Percentiles rank a stretch among this genome's conserved stretches.
These are phyloP conservation scores for Magnaporthiopsis poae DNA, from an alignment of 2,329 filamentous ascomycete species.

Conservation along the genomic window DNA sequence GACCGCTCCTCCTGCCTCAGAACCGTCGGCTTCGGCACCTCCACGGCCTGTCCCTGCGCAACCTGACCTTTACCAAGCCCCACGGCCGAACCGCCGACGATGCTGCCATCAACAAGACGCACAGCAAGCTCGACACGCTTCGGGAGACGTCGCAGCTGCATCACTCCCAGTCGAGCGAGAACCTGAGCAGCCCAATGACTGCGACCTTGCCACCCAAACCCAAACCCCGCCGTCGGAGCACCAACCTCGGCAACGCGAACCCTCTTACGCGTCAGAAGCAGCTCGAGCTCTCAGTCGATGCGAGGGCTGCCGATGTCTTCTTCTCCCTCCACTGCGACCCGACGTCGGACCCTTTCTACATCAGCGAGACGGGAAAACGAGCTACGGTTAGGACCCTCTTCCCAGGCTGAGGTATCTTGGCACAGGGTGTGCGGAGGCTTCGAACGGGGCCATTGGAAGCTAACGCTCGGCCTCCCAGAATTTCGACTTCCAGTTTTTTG, in stretches of 20 bases:
- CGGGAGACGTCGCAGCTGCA: slow-evolving; percentile 40
- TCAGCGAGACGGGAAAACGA: slow-evolving; percentile 70
- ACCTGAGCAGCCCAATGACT: slow-evolving; percentile 21
- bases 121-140: slow-evolving; percentile 52
- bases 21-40: slow-evolving; percentile 85
- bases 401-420: not conserved
- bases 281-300: slow-evolving; percentile 62
- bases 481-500: slow-evolving; percentile 79
- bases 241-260: slow-evolving; percentile 36
- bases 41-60: slow-evolving; percentile 76
- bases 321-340: slow-evolving; percentile 68
- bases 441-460: not conserved
- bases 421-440: not conserved
- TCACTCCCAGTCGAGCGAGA: slow-evolving; percentile 46
- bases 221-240: slow-evolving; percentile 33
- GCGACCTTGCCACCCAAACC: slow-evolving; percentile 19
- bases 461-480: slow-evolving; percentile 40
- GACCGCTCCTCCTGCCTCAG: slow-evolving; percentile 44
- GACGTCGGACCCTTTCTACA: slow-evolving; percentile 67
- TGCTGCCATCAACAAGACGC: slow-evolving; percentile 59
- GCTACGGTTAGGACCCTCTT: slow-evolving; percentile 47
- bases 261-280: slow-evolving; percentile 56
- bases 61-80: slow-evolving; percentile 58
- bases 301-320: slow-evolving; percentile 74
- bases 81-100: slow-evolving; percentile 63